Evolutionary conservation across 805 yeast genomes (phyloP), one percentile per base, ranked within the genome.

Genomic region (Pichia phayaonensis): DNA sequence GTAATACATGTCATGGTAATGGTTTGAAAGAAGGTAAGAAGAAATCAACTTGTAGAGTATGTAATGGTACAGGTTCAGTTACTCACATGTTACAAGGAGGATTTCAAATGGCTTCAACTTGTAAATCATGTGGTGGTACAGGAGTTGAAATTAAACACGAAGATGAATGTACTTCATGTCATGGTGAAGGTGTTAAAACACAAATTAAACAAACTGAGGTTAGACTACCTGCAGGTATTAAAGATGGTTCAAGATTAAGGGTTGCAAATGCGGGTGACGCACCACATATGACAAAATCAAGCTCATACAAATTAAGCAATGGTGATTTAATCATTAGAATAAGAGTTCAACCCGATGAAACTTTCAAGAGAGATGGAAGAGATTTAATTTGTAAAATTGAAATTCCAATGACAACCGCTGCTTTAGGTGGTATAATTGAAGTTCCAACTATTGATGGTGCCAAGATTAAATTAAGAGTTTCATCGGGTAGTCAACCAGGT

Each of bases 61-160:
- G 99, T 73, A 88, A 89, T 50, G 99, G 99, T 51, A 80, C 96
- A 0, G 99, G 99, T 5, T 84, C 90, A 36, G 81, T 84, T 18
- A 85, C 90, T 21, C 97, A 92, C 60, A 74, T 82, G 44, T 76
- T 86, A 63, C 84, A 84, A 58, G 97, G 95, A 4, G 98, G 98
- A 0, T 94, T 92, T 77, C 97, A 90, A 61, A 90, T 94, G 96
- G 84, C 96, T 3, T 82, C 96, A 0, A 89, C 97, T 13, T 94
- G 99, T 76, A 75, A 75, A 46, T 71, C 82, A 3, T 94, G 99
- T 74, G 81, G 77, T 43, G 99, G 99, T 40, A 72, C 86, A 7
- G 99, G 99, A 48, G 94, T 89, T 1, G 75, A 73, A 4, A 80
- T 90, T 46, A 77, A 82, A 44, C 73, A 76, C 20, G 69, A 72